Base-by-base conservation (phyloP, 2,329 filamentous ascomycete species). In the Sarocladiaceae sp. region DNA sequence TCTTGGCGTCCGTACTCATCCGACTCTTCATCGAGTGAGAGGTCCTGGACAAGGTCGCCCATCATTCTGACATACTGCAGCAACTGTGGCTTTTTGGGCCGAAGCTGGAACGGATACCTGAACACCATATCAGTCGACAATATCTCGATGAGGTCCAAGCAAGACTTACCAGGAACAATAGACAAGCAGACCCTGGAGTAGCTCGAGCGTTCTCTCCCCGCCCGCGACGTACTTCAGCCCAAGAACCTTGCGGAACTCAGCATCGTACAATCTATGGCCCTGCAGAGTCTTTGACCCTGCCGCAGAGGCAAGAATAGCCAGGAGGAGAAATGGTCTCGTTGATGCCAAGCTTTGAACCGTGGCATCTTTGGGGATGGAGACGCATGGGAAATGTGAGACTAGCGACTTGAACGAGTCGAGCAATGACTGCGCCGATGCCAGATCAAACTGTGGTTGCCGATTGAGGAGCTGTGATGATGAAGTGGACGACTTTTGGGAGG, bases 221-320 rank as follows among this genome's bases (percentile, higher is more conserved):
- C 71, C 68, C 0, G 76, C 66, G 1, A 82, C 72, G 32, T 77
- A 72, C 55, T 76, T 79, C 34, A 76, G 61, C 1, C 68, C 74
- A n/a, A 79, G 51, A 0, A 76, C 65, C 52, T 77, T 78, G 23
- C 74, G 64, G 42, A 80, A 75, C 57, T 80, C 76, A 40, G 73
- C 69, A 21, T 80, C 76, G 34, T 80, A 77, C 3, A 75, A 60
- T 12, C 59, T 68, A 45, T 78, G 72, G 0, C 74, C 69, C 50
- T 74, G 71, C 18, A 73, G 53, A n/a, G 70, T 69, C 10, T 55
- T 62, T 23, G 69, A 67, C 2, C 65, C 68, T 26, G 73, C 72
- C 3, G 71, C 69, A 1, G 70, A 67, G 2, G 74, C 69, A 1
- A 80, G 58, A 15, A 80, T 70, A 2, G 76, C 70, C 11, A 80